Evolutionary conservation across 73 alveolate species (phyloP).

Genomic region (Paramecium sonneborni): DNA sequence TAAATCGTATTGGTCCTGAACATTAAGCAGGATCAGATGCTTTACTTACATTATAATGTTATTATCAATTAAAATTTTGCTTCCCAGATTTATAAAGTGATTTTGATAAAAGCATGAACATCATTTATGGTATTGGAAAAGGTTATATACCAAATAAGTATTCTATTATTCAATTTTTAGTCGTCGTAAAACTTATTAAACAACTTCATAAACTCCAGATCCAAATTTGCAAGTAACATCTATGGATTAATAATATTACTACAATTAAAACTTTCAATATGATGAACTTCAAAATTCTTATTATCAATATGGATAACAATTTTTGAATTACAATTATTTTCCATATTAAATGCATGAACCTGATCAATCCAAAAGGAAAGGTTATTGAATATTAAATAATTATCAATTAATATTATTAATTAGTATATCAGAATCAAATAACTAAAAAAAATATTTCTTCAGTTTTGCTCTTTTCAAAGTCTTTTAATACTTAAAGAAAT

Average conservation of each 20-base stretch:
- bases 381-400: not conserved
- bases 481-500: not conserved
- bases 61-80: not conserved
- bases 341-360: not conserved
- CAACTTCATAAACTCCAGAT: conserved; percentile 18
- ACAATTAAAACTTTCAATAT: not conserved
- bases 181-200: not conserved
- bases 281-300: not conserved
- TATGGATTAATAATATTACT: not conserved
- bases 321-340: not conserved
- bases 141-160: conserved; percentile 8
- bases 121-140: conserved; percentile 29
- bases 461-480: not conserved
- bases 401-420: not conserved
- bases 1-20: not conserved
- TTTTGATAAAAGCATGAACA: not conserved
- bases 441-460: not conserved
- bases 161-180: not conserved
- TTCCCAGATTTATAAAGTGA: not conserved
- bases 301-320: not conserved
- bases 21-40: conserved; percentile 38
- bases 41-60: not conserved
- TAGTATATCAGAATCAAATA: not conserved
- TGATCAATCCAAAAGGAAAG: not conserved
- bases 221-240: not conserved